Conservation (phyloP, 495 filamentous ascomycete genomes). For the Neohortaea acidophila region DNA sequence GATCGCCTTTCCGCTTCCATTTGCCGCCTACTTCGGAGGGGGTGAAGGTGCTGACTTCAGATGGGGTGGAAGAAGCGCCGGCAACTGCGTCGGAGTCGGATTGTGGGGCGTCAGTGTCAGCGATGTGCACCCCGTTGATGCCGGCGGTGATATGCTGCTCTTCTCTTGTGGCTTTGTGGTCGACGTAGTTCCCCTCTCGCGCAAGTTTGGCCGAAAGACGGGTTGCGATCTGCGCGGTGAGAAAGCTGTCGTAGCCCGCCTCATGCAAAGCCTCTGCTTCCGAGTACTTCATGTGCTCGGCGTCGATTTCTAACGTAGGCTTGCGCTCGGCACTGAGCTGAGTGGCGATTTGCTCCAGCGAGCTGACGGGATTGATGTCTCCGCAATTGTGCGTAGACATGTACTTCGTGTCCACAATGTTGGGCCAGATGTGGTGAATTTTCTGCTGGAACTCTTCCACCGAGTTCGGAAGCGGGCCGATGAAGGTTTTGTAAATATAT, state of each 20-base stretch:
- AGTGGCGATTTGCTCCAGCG: slow-evolving; percentile 36
- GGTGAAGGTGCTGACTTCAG: slow-evolving; percentile 1
- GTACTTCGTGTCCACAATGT: slow-evolving; percentile 65
- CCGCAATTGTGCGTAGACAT: slow-evolving; percentile 44
- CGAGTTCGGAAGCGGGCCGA: slow-evolving; percentile 46
- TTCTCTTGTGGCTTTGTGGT: slow-evolving; percentile 1
- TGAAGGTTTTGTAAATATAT: slow-evolving; percentile 54
- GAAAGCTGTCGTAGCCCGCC: slow-evolving; percentile 59
- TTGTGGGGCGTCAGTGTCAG: background rate
- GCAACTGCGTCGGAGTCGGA: background rate
- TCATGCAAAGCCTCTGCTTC: slow-evolving; percentile 37
- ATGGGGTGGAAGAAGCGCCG: background rate
- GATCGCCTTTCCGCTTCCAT: slow-evolving; percentile 15
- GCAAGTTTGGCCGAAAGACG: slow-evolving; percentile 42
- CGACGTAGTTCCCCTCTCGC: slow-evolving; percentile 19
- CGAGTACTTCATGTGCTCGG: slow-evolving; percentile 35
- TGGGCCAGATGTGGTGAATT: slow-evolving; percentile 46
- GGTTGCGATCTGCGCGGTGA: slow-evolving; percentile 51
- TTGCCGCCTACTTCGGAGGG: slow-evolving; percentile 7
- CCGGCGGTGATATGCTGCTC: background rate
- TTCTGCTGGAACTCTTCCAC: slow-evolving; percentile 43
- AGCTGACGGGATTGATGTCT: slow-evolving; percentile 35
- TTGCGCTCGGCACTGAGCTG: slow-evolving; percentile 25
- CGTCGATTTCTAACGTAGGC: slow-evolving; percentile 34
- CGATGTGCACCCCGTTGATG: background rate